Percentiles rank a stretch among this genome's conserved stretches.
These are phyloP conservation scores for Colletotrichum liriopes DNA, from an alignment of 2,329 filamentous ascomycete genomes.

Conservation along the genomic window DNA sequence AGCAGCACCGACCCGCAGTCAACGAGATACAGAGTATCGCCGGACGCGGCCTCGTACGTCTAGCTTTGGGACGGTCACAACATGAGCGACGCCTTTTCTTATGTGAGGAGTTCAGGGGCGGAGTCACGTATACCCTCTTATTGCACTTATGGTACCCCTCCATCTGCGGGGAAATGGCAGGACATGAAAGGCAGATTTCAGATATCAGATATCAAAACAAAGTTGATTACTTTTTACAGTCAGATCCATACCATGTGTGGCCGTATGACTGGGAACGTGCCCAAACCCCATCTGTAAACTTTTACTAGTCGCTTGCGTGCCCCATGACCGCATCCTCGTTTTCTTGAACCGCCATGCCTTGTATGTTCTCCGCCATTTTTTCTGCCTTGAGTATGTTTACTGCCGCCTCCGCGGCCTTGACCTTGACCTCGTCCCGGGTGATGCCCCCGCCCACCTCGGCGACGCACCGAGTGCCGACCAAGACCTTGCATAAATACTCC, in stretches of 20 bases:
- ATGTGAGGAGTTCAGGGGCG: conserved; percentile 23
- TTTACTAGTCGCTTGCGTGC: not conserved
- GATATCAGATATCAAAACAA: not conserved
- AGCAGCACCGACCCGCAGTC: not conserved
- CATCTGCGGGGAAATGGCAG: not conserved
- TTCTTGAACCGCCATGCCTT: not conserved
- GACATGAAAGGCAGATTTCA: not conserved
- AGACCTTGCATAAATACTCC: conserved; percentile 62
- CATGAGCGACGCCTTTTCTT: not conserved
- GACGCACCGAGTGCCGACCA: conserved; percentile 64
- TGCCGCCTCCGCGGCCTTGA: conserved; percentile 69
- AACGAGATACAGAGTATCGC: not conserved
- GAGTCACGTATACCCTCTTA: conserved; percentile 28
- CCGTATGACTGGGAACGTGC: not conserved
- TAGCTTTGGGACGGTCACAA: not conserved
- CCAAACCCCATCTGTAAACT: not conserved
- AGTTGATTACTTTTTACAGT: not conserved
- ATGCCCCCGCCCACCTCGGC: conserved; percentile 63
- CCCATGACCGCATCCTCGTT: not conserved
- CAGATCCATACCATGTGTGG: not conserved
- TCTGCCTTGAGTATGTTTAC: conserved; percentile 54
- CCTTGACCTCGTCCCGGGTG: conserved; percentile 67
- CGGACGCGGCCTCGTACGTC: not conserved
- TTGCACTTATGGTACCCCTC: not conserved
- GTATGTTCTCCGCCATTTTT: not conserved